Conservation (phyloP, 1,139 yeast species). For the Lodderomyces jiufengensis region DNA sequence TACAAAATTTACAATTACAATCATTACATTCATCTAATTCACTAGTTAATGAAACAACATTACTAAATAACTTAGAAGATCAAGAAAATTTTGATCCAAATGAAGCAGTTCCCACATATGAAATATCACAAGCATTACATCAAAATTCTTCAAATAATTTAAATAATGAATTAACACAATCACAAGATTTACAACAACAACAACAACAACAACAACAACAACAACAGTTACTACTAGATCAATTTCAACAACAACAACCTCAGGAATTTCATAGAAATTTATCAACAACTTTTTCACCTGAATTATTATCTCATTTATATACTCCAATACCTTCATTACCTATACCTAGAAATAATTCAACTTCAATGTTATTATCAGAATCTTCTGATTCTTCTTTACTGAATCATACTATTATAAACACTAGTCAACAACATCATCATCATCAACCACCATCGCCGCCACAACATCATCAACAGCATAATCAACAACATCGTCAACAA, state of each 20-base stretch:
- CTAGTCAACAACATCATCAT: conserved; percentile 1
- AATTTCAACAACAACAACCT: background rate
- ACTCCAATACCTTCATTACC: conserved; percentile 15
- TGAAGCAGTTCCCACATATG: conserved; percentile 31
- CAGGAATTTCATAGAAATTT: background rate
- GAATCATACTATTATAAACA: background rate
- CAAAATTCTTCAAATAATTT: conserved; percentile 9
- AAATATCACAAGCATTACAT: conserved; percentile 40
- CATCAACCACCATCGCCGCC: background rate
- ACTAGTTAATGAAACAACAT: background rate
- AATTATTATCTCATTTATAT: conserved; percentile 9
- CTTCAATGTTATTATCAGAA: conserved; percentile 10
- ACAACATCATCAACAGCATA: background rate
- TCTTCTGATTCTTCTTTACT: conserved; percentile 9
- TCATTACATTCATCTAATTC: too few species aligned
- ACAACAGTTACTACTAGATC: background rate
- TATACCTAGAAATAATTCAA: conserved; percentile 8
- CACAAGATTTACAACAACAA: conserved; percentile 7
- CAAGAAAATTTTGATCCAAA: conserved; percentile 2
- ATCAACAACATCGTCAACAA: conserved; percentile 4
- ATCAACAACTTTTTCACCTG: background rate
- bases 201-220: conserved; percentile 7
- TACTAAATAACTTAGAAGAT: background rate
- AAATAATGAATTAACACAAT: too few species aligned
- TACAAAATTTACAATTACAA: background rate